A percentile compares a stretch with the other conserved stretches of the same genome.
Conservation (phyloP, 2,329 filamentous ascomycete genomes). For the Aspergillus texensis region DNA sequence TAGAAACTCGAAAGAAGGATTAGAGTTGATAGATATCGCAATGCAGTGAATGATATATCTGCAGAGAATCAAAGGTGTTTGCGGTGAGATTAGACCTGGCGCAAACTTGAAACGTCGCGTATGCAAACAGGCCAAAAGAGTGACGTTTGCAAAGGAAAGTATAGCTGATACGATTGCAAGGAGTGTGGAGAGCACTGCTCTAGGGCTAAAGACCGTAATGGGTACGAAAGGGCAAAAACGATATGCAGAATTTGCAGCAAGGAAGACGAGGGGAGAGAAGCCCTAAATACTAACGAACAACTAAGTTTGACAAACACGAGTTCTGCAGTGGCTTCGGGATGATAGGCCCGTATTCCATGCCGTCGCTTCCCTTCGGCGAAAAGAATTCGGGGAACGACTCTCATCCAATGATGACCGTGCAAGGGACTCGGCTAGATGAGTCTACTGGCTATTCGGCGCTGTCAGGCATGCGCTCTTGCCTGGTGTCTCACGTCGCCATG, state of each 20-base stretch:
- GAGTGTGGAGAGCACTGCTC: conserved; percentile 36
- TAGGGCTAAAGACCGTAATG: conserved; percentile 18
- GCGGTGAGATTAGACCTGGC: conserved; percentile 2
- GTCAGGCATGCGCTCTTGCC: background rate
- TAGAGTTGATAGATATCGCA: background rate
- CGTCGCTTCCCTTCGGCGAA: background rate
- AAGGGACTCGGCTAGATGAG: conserved; percentile 10
- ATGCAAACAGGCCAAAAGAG: conserved; percentile 27
- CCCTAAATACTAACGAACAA: conserved; percentile 4
- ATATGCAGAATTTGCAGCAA: conserved; percentile 8
- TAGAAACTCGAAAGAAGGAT: background rate
- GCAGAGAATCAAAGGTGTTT: conserved; percentile 6
- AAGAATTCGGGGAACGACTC: conserved; percentile 5
- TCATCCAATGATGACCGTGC: conserved; percentile 19
- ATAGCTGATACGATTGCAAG: conserved; percentile 19
- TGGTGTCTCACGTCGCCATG: background rate
- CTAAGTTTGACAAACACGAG: conserved; percentile 3
- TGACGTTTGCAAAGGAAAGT: conserved; percentile 25
- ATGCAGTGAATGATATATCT: background rate
- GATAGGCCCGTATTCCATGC: conserved; percentile 1
- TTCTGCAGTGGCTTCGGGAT: background rate
- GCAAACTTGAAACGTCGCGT: background rate
- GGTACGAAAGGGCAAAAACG: conserved; percentile 19
- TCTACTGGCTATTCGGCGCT: background rate
- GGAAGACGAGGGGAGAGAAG: conserved; percentile 6